phyloP scores from a whole-genome alignment of 176 grass and related monocot species.

The Zea luxurians region DNA sequence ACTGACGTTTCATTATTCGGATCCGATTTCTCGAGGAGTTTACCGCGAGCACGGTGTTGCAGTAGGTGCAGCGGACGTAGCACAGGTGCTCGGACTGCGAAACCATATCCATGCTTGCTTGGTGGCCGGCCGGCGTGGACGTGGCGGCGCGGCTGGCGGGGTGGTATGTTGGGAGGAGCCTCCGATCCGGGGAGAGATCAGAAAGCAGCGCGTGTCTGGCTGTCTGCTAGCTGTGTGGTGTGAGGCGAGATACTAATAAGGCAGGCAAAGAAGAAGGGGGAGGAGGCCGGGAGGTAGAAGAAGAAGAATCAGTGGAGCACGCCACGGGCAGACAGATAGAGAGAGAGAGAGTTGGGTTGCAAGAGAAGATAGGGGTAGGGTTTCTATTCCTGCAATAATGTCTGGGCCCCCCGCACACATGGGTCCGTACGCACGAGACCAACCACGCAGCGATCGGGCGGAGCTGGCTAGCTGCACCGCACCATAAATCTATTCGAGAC shows the following conservation, averaged over 20 bases:
- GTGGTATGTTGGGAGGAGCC: neutral
- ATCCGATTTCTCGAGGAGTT: constrained; percentile 62
- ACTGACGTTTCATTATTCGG: neutral
- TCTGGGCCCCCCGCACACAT: constrained; percentile 43
- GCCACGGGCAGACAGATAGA: neutral
- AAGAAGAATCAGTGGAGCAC: neutral
- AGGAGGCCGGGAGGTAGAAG: constrained; percentile 14
- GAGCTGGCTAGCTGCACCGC: neutral
- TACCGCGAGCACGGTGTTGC: constrained; percentile 89
- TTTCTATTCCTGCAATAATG: constrained; percentile 90
- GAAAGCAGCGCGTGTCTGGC: neutral
- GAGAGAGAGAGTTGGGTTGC: constrained; percentile 35
- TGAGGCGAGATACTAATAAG: constrained; percentile 7
- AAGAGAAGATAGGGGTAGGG: constrained; percentile 70
- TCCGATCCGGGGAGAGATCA: neutral
- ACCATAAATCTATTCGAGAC: constrained; percentile 41
- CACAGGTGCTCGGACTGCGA: constrained; percentile 77
- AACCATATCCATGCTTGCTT: constrained; percentile 60
- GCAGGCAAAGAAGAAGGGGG: constrained; percentile 12
- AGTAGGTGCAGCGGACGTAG: constrained; percentile 96
- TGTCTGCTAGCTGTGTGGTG: neutral
- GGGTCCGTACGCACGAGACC: constrained; percentile 53
- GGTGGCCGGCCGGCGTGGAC: neutral
- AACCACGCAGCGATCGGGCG: constrained; percentile 26
- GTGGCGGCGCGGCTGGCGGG: neutral